Conservation (phyloP, 2,329 filamentous ascomycete genomes). For the Neonectria sp. region DNA sequence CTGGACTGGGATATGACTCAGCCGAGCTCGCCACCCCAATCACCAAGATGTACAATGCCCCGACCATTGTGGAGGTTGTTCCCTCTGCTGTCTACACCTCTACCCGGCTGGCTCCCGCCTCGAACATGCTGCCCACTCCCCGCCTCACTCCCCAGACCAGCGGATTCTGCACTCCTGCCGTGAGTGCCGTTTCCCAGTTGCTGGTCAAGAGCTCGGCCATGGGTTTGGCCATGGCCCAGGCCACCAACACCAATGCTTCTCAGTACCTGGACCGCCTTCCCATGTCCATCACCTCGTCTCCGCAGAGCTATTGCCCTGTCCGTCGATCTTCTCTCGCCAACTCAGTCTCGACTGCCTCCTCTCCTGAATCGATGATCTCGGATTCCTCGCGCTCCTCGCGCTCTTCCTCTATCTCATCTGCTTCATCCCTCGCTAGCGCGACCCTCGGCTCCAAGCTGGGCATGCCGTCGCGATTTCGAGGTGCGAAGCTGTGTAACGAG, state of each 20-base stretch:
- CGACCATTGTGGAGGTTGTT: conserved; percentile 63
- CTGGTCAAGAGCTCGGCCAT: conserved; percentile 69
- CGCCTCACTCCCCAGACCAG: conserved; percentile 70
- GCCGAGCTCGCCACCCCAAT: conserved; percentile 56
- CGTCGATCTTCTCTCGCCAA: conserved; percentile 76
- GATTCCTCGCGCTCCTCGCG: conserved; percentile 74
- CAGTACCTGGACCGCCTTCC: conserved; percentile 70
- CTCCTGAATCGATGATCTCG: conserved; percentile 78
- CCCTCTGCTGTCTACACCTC: conserved; percentile 61
- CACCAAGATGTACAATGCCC: conserved; percentile 58
- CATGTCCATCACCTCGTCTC: conserved; percentile 64
- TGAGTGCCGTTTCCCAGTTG: conserved; percentile 67
- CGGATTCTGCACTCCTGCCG: conserved; percentile 73
- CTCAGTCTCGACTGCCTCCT: conserved; percentile 74
- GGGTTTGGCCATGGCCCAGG: conserved; percentile 73
- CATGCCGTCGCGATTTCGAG: conserved; percentile 75
- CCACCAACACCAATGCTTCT: conserved; percentile 59
- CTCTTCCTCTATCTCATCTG: conserved; percentile 76
- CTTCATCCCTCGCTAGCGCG: conserved; percentile 73
- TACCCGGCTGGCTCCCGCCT: conserved; percentile 65
- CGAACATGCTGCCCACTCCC: conserved; percentile 72
- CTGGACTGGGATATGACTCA: conserved; percentile 54
- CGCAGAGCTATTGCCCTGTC: conserved; percentile 62
- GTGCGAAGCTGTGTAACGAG: conserved; percentile 71
- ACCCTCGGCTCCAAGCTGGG: conserved; percentile 67